Evolutionary conservation across 2,329 filamentous ascomycete genomes (phyloP).

Genomic region (Talaromyces sp.): DNA sequence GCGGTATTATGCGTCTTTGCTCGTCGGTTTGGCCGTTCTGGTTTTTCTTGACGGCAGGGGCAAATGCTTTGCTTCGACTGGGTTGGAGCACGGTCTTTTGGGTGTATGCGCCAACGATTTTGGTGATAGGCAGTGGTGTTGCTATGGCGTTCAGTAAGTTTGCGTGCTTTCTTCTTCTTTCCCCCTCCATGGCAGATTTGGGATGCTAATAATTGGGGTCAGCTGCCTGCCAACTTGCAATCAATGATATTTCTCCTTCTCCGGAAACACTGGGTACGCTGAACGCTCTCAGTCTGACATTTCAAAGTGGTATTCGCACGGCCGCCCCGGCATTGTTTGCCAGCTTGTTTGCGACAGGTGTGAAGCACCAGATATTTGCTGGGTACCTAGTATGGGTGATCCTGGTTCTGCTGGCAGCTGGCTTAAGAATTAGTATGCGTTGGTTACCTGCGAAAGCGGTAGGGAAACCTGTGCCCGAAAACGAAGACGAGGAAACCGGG

Average conservation of each 20-base stretch:
- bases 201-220: neutral
- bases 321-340: constrained; percentile 62
- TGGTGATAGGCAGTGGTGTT: constrained; percentile 57
- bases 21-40: constrained; percentile 55
- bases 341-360: constrained; percentile 63
- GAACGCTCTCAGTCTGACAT: constrained; percentile 63
- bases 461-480: neutral
- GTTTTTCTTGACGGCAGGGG: constrained; percentile 50
- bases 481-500: neutral
- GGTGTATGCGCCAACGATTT: constrained; percentile 39
- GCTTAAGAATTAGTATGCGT: constrained; percentile 22
- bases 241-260: constrained; percentile 69
- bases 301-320: constrained; percentile 57
- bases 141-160: constrained; percentile 60
- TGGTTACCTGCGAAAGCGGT: constrained; percentile 11
- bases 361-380: constrained; percentile 53
- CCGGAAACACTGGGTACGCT: constrained; percentile 62
- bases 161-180: neutral
- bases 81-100: constrained; percentile 51
- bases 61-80: constrained; percentile 52
- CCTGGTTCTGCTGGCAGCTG: constrained; percentile 37
- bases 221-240: constrained; percentile 62
- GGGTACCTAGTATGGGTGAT: constrained; percentile 65
- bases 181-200: neutral
- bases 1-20: constrained; percentile 57